Evolutionary conservation across 108 stramenopile species (phyloP).

Genomic region (Poteriospumella lacustris): DNA sequence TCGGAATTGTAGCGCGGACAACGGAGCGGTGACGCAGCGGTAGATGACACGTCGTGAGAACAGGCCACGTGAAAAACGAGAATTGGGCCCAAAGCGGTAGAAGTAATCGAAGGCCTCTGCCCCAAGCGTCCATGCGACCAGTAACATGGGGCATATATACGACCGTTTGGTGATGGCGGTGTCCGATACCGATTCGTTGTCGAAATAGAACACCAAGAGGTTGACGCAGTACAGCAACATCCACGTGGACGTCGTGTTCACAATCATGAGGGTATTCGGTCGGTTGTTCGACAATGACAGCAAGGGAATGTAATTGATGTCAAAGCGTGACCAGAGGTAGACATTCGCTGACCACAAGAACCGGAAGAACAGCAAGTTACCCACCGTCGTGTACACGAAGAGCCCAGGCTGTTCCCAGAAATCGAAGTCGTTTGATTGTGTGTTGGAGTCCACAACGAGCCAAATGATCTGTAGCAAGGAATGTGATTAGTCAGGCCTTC

Average conservation of each 20-base stretch:
- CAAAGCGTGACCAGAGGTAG: background rate
- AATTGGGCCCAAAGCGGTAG: background rate
- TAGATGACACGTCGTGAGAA: background rate
- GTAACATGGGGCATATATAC: background rate
- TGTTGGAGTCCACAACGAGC: background rate
- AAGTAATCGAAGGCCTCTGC: too few species aligned
- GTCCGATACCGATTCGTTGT: too few species aligned
- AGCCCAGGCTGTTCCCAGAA: background rate
- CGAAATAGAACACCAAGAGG: background rate
- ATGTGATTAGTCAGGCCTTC: background rate
- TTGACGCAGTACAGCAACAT: background rate
- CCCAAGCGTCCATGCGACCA: too few species aligned
- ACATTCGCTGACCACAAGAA: background rate
- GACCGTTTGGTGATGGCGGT: too few species aligned
- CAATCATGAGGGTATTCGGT: background rate
- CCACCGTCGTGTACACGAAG: background rate
- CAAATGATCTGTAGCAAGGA: background rate
- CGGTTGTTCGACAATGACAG: background rate
- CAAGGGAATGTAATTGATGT: background rate
- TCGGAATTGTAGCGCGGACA: constrained; percentile 73
- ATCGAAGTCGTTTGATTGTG: background rate
- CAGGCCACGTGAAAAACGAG: background rate
- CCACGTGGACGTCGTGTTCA: background rate
- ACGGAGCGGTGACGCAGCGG: constrained; percentile 57
- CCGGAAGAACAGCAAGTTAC: background rate